Base-by-base conservation (phyloP, 192 early-diverging fungal species). In the Physocladia obscura region DNA sequence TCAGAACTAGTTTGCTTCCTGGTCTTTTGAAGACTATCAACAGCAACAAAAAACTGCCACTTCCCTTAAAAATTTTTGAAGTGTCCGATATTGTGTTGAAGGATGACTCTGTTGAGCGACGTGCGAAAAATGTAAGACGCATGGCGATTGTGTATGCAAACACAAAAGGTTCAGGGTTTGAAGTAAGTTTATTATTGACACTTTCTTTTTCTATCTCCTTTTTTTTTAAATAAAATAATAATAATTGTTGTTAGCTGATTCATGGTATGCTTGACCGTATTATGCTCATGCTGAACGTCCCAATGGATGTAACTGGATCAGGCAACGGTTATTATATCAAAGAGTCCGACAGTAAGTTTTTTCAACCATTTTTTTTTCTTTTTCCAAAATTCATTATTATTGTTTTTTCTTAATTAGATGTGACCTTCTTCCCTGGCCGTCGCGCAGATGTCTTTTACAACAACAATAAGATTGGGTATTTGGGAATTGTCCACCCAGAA, bases 41-140 rank as follows among this genome's bases (percentile, higher is more conserved):
- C 73, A 92, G 94, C 79, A 94, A 91, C 83, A 91, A 89, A 75
- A 87, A 93, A 59, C 71, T 74, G 31, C 79, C 95, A 2, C 82
- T 96, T 38, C 97, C 97, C 5, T 79, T 96, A 81, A 92, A 92
- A 78, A 74, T 98, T 65, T 99, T 99, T 74, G 97, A 99, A 76
- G 94, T 98, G 34, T 93, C 92, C 31, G 96, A 99, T 62, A 88
- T 96, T 30, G 92, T 91, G 21, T 78, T 95, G 71, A 94, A 96
- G 81, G 93, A 96, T 77, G 87, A 94, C 22, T 75, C 84, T 6
- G 64, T 74, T 49, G 94, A 94, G 71, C 82, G 92, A 61, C 81
- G 89, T n/a, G 86, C 92, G 3, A 77, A 90, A 67, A 99, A 98
- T 81, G 84, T 94, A 76, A 87, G 97, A 40, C 92, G 90, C 62